Evolutionary conservation across 1,139 yeast genomes (phyloP).

Genomic region (Suhomyces terraborum): DNA sequence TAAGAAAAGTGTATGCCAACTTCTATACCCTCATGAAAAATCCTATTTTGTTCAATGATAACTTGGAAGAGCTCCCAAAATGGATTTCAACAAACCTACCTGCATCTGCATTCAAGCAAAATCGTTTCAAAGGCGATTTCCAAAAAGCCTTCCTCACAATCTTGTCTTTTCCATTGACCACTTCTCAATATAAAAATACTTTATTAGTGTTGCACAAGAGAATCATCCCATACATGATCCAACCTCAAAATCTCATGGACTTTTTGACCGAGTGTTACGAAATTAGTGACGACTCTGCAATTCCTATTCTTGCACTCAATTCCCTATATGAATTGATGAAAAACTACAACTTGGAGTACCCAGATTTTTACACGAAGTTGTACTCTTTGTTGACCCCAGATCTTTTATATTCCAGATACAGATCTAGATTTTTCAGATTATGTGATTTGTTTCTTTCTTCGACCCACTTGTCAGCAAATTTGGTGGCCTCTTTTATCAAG

Average conservation of each 20-base stretch:
- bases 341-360: slow-evolving; percentile 83
- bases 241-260: slow-evolving; percentile 87
- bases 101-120: slow-evolving; percentile 52
- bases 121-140: slow-evolving; percentile 63
- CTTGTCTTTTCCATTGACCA: slow-evolving; percentile 50
- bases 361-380: slow-evolving; percentile 81
- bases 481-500: slow-evolving; percentile 89
- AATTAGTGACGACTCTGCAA: slow-evolving; percentile 58
- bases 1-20: slow-evolving; percentile 38
- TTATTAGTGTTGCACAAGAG: slow-evolving; percentile 77
- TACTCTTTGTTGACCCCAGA: slow-evolving; percentile 78
- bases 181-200: slow-evolving; percentile 68
- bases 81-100: slow-evolving; percentile 51
- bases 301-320: slow-evolving; percentile 81
- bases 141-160: slow-evolving; percentile 68
- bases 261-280: slow-evolving; percentile 86
- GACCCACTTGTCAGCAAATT: slow-evolving; percentile 79
- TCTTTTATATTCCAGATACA: slow-evolving; percentile 72
- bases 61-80: slow-evolving; percentile 36
- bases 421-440: slow-evolving; percentile 85
- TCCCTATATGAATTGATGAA: slow-evolving; percentile 87
- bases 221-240: slow-evolving; percentile 76
- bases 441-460: slow-evolving; percentile 84
- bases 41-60: slow-evolving; percentile 26
- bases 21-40: slow-evolving; percentile 40